A percentile compares a stretch with the other conserved stretches of the same genome.
phyloP scores from a whole-genome alignment of 345 rosid species.

The Tarenaya hassleriana region DNA sequence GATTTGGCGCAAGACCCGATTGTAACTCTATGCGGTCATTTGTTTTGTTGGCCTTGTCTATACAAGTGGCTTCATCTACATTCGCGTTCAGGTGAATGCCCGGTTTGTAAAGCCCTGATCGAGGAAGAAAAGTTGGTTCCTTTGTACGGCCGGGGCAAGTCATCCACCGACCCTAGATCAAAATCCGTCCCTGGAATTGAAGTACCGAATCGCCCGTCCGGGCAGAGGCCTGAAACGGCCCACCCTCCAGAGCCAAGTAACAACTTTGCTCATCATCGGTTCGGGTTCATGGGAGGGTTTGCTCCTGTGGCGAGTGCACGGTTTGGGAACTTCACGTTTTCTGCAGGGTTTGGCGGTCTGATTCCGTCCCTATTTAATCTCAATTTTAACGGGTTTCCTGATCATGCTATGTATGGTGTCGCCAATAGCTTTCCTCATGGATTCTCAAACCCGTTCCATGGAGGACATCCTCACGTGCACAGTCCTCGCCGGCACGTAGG shows the following conservation, averaged over 20 bases:
- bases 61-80: constrained; percentile 96
- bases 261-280: constrained; percentile 59
- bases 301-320: constrained; percentile 67
- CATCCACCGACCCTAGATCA: constrained; percentile 77
- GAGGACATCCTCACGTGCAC: constrained; percentile 52
- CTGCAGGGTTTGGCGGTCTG: constrained; percentile 84
- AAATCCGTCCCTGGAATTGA: constrained; percentile 72
- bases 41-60: constrained; percentile 99
- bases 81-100: constrained; percentile 72
- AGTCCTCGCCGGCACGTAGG: constrained; percentile 49
- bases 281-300: constrained; percentile 84
- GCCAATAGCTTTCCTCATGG: constrained; percentile 63
- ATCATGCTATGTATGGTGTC: constrained; percentile 68
- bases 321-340: constrained; percentile 75
- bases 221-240: constrained; percentile 98
- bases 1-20: constrained; percentile 98
- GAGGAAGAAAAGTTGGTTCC: constrained; percentile 94
- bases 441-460: constrained; percentile 60
- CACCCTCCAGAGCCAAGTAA: constrained; percentile 74
- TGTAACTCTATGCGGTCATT: constrained; percentile 95
- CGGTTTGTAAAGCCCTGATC: constrained; percentile 83
- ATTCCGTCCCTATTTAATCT: constrained; percentile 78
- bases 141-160: constrained; percentile 89
- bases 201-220: constrained; percentile 88
- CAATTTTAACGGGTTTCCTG: constrained; percentile 80